These are phyloP conservation scores for Suillus spraguei DNA, from an alignment of 768 basidiomycete genomes.

Conservation along the genomic window DNA sequence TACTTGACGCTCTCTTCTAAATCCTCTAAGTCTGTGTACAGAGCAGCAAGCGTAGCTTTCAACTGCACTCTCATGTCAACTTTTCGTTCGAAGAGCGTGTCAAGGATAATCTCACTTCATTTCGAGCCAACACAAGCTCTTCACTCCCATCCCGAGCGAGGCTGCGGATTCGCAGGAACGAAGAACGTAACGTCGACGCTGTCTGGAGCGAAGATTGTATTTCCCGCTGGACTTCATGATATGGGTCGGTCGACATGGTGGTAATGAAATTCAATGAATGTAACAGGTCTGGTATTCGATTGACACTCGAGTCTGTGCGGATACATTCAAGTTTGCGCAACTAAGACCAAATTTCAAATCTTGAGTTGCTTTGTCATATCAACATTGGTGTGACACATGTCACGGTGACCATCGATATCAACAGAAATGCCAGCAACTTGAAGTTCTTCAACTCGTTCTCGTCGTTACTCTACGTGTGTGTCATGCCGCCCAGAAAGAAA, in stretches of 20 bases:
- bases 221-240: conserved; percentile 85
- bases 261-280: neutral
- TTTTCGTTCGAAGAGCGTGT: conserved; percentile 2
- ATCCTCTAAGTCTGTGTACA: conserved; percentile 90
- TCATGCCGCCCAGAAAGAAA: too few relatives aligned
- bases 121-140: conserved; percentile 77
- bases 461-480: too few relatives aligned
- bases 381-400: too few relatives aligned
- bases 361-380: too few relatives aligned
- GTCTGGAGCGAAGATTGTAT: conserved; percentile 75
- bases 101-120: conserved; percentile 54
- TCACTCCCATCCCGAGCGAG: conserved; percentile 76
- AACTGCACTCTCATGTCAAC: conserved; percentile 46
- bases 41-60: conserved; percentile 69
- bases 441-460: too few relatives aligned
- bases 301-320: too few relatives aligned
- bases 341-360: too few relatives aligned
- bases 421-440: too few relatives aligned
- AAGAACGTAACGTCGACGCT: conserved; percentile 70
- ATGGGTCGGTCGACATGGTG: conserved; percentile 79
- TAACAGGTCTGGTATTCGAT: neutral
- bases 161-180: conserved; percentile 77
- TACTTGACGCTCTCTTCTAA: conserved; percentile 94
- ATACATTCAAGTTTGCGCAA: too few relatives aligned
- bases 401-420: too few relatives aligned